Percentiles rank a stretch among this genome's conserved stretches.
These are phyloP conservation scores for Clavispora phyllophila DNA, from an alignment of 805 yeast species.

Conservation along the genomic window DNA sequence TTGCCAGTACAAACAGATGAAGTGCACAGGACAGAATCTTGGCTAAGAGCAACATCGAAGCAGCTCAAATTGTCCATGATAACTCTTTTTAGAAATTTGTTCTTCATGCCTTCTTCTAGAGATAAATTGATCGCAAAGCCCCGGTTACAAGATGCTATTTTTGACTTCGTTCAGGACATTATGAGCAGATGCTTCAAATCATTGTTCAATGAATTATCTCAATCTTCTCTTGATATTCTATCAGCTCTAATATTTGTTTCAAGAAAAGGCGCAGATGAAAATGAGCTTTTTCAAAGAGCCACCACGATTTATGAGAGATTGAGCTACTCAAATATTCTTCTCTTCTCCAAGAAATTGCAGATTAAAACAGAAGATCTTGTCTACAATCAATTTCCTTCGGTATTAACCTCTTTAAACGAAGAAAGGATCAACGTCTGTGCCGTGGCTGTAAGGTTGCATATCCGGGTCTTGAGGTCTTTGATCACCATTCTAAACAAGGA, in stretches of 20 bases:
- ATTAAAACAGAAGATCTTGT: constrained; percentile 25
- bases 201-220: constrained; percentile 25
- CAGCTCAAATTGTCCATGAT: constrained; percentile 32
- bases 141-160: constrained; percentile 18
- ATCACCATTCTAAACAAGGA: background rate
- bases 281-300: constrained; percentile 2
- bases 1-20: background rate
- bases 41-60: constrained; percentile 35
- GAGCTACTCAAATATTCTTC: constrained; percentile 6
- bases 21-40: constrained; percentile 20
- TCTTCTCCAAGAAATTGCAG: constrained; percentile 12
- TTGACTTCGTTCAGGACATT: constrained; percentile 19
- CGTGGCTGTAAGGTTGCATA: constrained; percentile 28
- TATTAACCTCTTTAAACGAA: constrained; percentile 27
- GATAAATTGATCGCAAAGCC: constrained; percentile 19
- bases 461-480: constrained; percentile 17
- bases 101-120: constrained; percentile 15
- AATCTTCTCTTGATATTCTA: constrained; percentile 27
- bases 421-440: constrained; percentile 25
- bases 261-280: constrained; percentile 4
- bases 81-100: constrained; percentile 25
- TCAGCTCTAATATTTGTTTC: constrained; percentile 17
- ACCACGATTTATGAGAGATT: constrained; percentile 3
- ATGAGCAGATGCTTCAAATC: constrained; percentile 25
- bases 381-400: constrained; percentile 19